phyloP scores from a whole-genome alignment of 768 basidiomycete genomes.

The Pisolithus microcarpus region DNA sequence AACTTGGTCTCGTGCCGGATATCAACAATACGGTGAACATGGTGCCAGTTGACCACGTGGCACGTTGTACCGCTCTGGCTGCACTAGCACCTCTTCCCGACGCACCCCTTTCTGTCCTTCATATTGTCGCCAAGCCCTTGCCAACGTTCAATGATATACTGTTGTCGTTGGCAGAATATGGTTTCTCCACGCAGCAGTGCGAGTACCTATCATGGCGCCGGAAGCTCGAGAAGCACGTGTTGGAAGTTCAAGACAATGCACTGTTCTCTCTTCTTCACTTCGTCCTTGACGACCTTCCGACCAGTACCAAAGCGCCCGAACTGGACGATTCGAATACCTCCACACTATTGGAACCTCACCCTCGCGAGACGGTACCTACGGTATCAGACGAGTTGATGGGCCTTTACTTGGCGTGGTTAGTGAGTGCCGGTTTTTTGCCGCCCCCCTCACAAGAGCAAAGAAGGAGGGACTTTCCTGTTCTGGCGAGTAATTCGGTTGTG shows the following conservation, averaged over 20 bases:
- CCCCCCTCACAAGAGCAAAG: constrained; percentile 35
- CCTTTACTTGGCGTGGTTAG: constrained; percentile 86
- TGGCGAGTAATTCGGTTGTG: constrained; percentile 34
- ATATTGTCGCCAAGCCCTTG: constrained; percentile 79
- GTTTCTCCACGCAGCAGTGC: constrained; percentile 68
- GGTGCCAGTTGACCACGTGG: constrained; percentile 96
- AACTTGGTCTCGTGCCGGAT: constrained; percentile 92
- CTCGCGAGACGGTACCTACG: constrained; percentile 37
- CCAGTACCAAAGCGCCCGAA: constrained; percentile 89
- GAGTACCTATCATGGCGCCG: constrained; percentile 92
- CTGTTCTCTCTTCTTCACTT: constrained; percentile 96
- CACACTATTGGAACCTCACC: constrained; percentile 46
- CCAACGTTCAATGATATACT: constrained; percentile 88
- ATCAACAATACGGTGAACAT: constrained; percentile 99
- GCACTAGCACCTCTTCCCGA: constrained; percentile 51
- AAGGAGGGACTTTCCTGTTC: constrained; percentile 42
- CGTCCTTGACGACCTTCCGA: constrained; percentile 94
- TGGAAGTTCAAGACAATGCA: constrained; percentile 92
- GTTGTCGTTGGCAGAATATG: constrained; percentile 64
- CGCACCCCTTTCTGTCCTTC: constrained; percentile 54
- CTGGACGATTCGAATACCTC: constrained; percentile 81
- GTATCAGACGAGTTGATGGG: constrained; percentile 78
- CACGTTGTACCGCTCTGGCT: constrained; percentile 70
- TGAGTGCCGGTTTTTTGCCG: constrained; percentile 76
- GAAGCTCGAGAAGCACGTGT: constrained; percentile 92